phyloP scores from a whole-genome alignment of 768 basidiomycete species.

The Butyriboletus loyo region DNA sequence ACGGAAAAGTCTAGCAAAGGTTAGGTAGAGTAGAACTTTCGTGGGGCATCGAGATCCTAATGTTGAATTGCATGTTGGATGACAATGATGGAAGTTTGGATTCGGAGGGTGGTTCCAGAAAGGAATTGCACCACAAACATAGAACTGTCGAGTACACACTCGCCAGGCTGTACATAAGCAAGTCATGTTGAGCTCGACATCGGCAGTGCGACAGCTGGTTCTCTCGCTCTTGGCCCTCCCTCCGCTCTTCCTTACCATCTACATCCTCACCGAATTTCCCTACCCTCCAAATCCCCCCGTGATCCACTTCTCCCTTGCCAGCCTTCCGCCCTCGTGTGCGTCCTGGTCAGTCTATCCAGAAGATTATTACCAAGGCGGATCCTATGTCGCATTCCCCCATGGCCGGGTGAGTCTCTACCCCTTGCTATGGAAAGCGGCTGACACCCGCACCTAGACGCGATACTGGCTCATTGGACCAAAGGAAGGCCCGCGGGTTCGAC shows the following conservation, averaged over 20 bases:
- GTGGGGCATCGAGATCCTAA: background rate
- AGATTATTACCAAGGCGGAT: conserved; percentile 57
- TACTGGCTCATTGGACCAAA: conserved; percentile 79
- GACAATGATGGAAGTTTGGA: too few relatives aligned
- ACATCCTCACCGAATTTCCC: conserved; percentile 66
- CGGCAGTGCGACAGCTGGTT: conserved; percentile 18
- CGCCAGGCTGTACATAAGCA: background rate
- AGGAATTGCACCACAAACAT: background rate
- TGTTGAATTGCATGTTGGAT: background rate
- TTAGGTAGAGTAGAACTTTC: too few relatives aligned
- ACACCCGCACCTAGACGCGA: conserved; percentile 45
- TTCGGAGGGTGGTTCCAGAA: background rate
- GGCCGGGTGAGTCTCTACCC: conserved; percentile 48
- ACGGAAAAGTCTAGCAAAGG: background rate
- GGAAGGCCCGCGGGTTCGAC: conserved; percentile 57
- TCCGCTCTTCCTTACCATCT: conserved; percentile 55
- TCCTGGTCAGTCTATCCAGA: conserved; percentile 76
- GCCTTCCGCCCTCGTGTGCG: conserved; percentile 50
- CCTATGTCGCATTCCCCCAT: conserved; percentile 61
- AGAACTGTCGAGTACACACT: background rate
- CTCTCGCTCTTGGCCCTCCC: conserved; percentile 55
- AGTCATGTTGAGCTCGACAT: conserved; percentile 9
- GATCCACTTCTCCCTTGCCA: conserved; percentile 58
- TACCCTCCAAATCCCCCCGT: conserved; percentile 48
- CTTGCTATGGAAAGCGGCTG: background rate